Conservation (phyloP, 2,329 filamentous ascomycete species). For the Pseudogymnoascus sp. region DNA sequence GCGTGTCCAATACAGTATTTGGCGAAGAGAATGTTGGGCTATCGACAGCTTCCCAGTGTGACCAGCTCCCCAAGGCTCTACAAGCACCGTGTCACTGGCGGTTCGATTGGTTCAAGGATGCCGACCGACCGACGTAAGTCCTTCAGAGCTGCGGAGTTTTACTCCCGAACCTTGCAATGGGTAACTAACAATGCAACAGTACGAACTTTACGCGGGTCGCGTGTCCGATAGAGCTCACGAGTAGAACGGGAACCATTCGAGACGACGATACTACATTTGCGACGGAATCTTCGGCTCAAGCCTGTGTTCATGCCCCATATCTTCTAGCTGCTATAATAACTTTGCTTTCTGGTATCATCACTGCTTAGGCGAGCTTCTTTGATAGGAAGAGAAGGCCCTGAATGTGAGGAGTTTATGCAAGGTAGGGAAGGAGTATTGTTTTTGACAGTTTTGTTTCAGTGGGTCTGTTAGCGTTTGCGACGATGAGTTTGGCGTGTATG, state of each 20-base stretch:
- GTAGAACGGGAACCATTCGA: background rate
- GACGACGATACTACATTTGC: background rate
- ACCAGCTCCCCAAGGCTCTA: background rate
- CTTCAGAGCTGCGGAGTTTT: background rate
- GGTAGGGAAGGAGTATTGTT: background rate
- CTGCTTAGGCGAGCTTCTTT: background rate
- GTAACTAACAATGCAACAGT: background rate
- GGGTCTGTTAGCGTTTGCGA: background rate
- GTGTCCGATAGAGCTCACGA: background rate
- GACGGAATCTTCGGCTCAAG: background rate
- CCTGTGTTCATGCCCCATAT: background rate
- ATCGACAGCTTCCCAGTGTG: background rate
- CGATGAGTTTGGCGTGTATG: background rate
- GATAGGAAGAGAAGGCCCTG: background rate
- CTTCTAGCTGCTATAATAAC: background rate
- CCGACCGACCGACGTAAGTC: background rate
- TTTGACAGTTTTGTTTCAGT: background rate
- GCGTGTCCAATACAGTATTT: background rate
- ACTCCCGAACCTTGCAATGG: background rate
- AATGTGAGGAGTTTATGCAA: background rate
- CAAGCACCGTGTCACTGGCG: background rate
- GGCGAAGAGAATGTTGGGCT: background rate
- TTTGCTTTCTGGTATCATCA: background rate
- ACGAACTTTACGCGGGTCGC: background rate
- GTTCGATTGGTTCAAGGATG: background rate